Base-by-base conservation (phyloP, 2,329 filamentous ascomycete genomes). In the Ceratocystis ficicola region DNA sequence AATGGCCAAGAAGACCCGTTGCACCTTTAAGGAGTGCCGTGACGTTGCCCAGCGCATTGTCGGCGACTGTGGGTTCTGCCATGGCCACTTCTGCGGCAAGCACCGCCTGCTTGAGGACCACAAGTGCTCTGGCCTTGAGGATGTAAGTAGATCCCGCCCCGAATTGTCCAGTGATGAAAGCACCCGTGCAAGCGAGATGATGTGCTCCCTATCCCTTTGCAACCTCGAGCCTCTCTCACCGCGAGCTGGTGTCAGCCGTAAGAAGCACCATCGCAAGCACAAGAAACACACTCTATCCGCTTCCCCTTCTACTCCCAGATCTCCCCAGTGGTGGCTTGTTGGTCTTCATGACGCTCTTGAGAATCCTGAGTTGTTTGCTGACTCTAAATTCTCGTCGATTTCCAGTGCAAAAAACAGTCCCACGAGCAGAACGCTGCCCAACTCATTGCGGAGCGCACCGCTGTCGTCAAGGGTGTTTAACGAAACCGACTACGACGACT, bases 61-160 rank as follows among this genome's bases (percentile, higher is more conserved):
- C 68, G 94, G 94, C 65, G 93, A 97, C 79, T 99, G 94, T 78
- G 87, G 86, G 68, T 97, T 97, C 81, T 99, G 94, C 80, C 81
- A 87, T 66, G 91, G 92, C 59, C 89, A 95, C 75, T 97, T 90
- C 80, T 99, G 94, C 78, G 90, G 90, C 72, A 95, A 91, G 79
- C 94, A 99, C 78, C 84, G 94, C 66, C 83, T 97, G 78, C 78
- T 97, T 69, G 94, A 99, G 77, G 89, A 93, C 71, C 94, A 99
- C 79, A 90, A 90, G 78, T 99, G 94, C 79, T 85, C 84, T 69
- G 91, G 91, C 50, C 80, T 99, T 66, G 94, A 97, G 80, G 89
- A 96, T 78, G 85, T 87, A 79, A 79, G 85, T 75, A 69, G 66
- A 68, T 69, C 55, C 44, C 44, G 25, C 44, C 52, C 59, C 28